A percentile compares a stretch with the other conserved stretches of the same genome.
phyloP scores from a whole-genome alignment of 148 eudicot species.

The Fagopyrum tataricum region DNA sequence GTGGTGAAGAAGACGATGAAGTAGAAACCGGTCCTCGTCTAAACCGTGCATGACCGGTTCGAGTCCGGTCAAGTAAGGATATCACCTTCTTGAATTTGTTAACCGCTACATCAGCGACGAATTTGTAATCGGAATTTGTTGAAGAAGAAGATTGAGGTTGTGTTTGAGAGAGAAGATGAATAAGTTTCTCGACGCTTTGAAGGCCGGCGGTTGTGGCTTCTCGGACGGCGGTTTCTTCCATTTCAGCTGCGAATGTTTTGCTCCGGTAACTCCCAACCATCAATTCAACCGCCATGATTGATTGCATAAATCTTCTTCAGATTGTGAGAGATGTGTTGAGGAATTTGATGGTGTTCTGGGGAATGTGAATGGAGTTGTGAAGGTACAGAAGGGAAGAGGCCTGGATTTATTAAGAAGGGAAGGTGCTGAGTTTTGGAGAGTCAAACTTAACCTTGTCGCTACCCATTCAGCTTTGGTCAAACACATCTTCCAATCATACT shows the following conservation, averaged over 20 bases:
- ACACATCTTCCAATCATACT: conserved; percentile 3
- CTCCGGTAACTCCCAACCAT: conserved; percentile 37
- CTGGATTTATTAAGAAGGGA: conserved; percentile 7
- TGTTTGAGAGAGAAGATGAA: conserved; percentile 47
- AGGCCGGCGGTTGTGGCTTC: conserved; percentile 79
- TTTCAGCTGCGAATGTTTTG: conserved; percentile 21
- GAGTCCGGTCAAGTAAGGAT: conserved; percentile 53
- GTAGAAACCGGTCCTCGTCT: conserved; percentile 53
- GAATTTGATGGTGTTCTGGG: neutral
- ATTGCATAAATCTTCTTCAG: neutral
- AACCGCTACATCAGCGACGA: conserved; percentile 75
- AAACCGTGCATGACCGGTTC: conserved; percentile 95
- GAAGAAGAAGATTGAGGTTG: conserved; percentile 19
- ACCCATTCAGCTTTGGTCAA: neutral
- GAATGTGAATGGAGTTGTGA: conserved; percentile 2
- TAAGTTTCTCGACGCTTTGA: conserved; percentile 77
- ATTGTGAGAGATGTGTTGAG: conserved; percentile 6
- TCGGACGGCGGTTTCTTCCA: conserved; percentile 58
- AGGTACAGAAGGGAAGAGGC: neutral
- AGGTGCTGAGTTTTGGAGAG: neutral
- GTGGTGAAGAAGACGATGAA: conserved; percentile 10
- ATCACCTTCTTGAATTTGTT: conserved; percentile 76
- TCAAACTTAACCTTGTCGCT: conserved; percentile 10
- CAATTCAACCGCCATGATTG: conserved; percentile 62
- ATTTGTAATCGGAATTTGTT: conserved; percentile 38